phyloP scores from a whole-genome alignment of 345 rosid genomes.

The Erysimum cheiranthoides region DNA sequence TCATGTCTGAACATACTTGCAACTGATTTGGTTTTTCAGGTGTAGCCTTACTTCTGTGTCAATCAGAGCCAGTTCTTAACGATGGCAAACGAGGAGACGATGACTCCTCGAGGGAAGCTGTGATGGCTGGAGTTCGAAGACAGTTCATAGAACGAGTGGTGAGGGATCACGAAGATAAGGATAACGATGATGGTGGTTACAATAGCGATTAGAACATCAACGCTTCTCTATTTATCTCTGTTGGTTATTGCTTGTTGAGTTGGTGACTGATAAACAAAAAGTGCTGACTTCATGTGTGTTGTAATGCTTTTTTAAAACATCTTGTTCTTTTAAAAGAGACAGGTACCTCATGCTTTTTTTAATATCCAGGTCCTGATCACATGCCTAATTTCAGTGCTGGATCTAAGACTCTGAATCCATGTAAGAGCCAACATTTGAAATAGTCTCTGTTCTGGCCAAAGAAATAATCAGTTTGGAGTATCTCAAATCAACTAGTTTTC shows the following conservation, averaged over 20 bases:
- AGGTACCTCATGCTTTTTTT: constrained; percentile 18
- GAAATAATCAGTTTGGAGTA: not conserved
- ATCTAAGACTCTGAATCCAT: constrained; percentile 11
- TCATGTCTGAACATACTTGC: constrained; percentile 31
- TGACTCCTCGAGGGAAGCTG: constrained; percentile 72
- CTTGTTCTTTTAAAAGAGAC: constrained; percentile 13
- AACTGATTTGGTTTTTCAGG: constrained; percentile 53
- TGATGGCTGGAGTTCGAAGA: constrained; percentile 82
- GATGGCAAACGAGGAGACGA: constrained; percentile 85
- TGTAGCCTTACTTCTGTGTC: constrained; percentile 92
- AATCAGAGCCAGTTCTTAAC: constrained; percentile 87
- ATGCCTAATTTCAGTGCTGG: not conserved
- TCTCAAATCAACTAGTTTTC: constrained; percentile 16
- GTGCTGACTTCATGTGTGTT: constrained; percentile 25
- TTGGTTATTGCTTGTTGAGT: constrained; percentile 27
- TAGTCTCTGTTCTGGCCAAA: not conserved
- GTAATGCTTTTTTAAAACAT: constrained; percentile 14
- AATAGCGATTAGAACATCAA: constrained; percentile 69
- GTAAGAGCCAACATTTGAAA: not conserved
- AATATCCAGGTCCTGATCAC: not conserved
- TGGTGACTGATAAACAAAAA: constrained; percentile 19
- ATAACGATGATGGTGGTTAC: constrained; percentile 67
- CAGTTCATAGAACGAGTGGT: constrained; percentile 87
- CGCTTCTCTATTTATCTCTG: constrained; percentile 5
- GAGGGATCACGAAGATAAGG: constrained; percentile 71